Conservation (phyloP, 306 rosid species). For the Quercus mongolica region DNA sequence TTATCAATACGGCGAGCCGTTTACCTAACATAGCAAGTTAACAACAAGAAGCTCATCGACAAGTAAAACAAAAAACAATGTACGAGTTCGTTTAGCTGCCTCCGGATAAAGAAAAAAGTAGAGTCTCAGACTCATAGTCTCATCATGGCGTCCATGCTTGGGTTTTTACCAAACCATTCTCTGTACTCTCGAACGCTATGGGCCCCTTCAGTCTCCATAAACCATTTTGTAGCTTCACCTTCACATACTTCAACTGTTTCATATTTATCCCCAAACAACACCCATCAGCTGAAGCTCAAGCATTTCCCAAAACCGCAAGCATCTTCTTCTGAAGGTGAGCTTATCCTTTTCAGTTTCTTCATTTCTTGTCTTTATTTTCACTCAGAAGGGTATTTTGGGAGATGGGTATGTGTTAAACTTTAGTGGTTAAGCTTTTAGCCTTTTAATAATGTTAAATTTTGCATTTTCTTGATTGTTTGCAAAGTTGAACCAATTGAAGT, state of each 20-base stretch:
- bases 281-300: conserved; percentile 39
- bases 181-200: conserved; percentile 19
- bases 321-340: conserved; percentile 56
- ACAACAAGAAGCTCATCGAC: too few species aligned
- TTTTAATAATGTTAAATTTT: neutral
- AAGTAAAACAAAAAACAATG: too few species aligned
- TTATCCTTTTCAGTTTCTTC: conserved; percentile 13
- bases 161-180: conserved; percentile 24
- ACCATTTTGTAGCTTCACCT: conserved; percentile 12
- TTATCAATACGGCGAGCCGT: too few species aligned
- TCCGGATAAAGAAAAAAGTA: neutral
- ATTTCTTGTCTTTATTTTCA: conserved; percentile 15
- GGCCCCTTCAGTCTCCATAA: conserved; percentile 8
- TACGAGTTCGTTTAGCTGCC: neutral
- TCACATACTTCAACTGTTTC: conserved; percentile 16
- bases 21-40: too few species aligned
- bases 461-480: neutral
- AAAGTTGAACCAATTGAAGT: neutral
- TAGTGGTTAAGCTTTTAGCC: neutral
- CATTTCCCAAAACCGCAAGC: conserved; percentile 23
- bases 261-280: conserved; percentile 20
- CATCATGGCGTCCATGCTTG: conserved; percentile 44
- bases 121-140: too few species aligned
- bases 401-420: conserved; percentile 5
- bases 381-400: neutral